phyloP scores from a whole-genome alignment of 306 rosid genomes.

The Begonia loranthoides region DNA sequence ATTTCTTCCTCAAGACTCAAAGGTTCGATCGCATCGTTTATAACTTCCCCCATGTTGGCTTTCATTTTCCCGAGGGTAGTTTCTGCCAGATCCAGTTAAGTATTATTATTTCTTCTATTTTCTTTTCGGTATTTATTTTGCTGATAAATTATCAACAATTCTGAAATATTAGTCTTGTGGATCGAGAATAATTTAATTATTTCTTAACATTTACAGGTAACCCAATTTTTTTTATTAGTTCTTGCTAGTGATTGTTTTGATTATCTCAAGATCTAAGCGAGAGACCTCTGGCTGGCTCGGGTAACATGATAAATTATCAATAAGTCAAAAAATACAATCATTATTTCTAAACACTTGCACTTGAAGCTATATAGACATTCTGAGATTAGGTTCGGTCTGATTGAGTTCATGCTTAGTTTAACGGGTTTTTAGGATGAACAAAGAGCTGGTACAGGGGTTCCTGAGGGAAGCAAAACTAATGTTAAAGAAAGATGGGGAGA shows the following conservation, averaged over 20 bases:
- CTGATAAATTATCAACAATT: too few relatives aligned
- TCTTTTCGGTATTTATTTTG: not conserved
- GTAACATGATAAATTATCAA: not conserved
- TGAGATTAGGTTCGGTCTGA: not conserved
- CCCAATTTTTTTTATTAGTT: not conserved
- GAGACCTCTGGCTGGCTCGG: too few relatives aligned
- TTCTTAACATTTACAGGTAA: not conserved
- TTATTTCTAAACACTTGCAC: not conserved
- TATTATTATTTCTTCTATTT: not conserved
- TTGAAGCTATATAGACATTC: not conserved
- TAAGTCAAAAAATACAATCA: not conserved
- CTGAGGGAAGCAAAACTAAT: constrained; percentile 43
- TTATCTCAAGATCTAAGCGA: not conserved
- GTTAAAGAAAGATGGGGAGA: constrained; percentile 51
- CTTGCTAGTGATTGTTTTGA: not conserved
- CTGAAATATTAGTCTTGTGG: too few relatives aligned
- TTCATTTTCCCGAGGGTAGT: constrained; percentile 51
- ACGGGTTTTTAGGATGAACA: constrained; percentile 39
- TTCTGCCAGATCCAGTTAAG: constrained; percentile 59
- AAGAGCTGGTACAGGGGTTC: constrained; percentile 51
- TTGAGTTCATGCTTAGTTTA: not conserved
- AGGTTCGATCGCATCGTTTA: constrained; percentile 66
- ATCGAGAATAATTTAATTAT: too few relatives aligned
- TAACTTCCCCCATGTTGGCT: constrained; percentile 83
- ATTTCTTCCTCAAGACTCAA: constrained; percentile 70